Base-by-base conservation (phyloP, 129 eudicot genomes). In the Flaveria linearis region DNA sequence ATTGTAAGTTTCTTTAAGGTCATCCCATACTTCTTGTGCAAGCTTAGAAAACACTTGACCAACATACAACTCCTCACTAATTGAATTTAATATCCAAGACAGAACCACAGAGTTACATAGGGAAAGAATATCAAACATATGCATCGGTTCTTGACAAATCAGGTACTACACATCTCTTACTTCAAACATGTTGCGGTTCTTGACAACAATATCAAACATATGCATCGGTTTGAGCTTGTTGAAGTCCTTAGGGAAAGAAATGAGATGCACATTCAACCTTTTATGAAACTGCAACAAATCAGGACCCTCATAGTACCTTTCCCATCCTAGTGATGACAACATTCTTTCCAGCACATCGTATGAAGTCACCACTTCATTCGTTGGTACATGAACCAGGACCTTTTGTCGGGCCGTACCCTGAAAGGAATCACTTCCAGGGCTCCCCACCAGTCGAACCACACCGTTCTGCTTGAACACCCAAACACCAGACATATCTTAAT, bases 401-500 rank as follows among this genome's bases (percentile, higher is more conserved):
- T 93, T 90, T 15, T 87, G 80, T 36, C 74, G 64, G 4, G 42
- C 33, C 2, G 73, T 60, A 45, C 96, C 88, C 45, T 81, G 87
- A 42, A 39, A 71, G 0, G 91, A 82, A 64, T 84, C 87, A 1
- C 82, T 85, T 15, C 89, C 92, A 1, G 96, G 88, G 84, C 88
- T 92, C 82, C 88, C 94, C 63, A 91, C 91, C 0, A 93, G 82
- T 11, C 91, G 84, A 17, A 93, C 87, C 9, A 93, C 96, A 3
- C 98, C 96, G 9, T 93, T 90, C 73, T 58, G 65, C 16, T 93
- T 93, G 86, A 93, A 93, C 73, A 90, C 96, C 98, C 98, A 93
- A 68, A 93, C 98, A 61, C 98, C 98, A 42, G 98, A 93, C 98
- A 93, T 93, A 25, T 39, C 20, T 14, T 20, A 20, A 0, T 30